Percentiles rank a stretch among this genome's conserved stretches.
Evolutionary conservation across 345 rosid species (phyloP).

Genomic region (Salix suchowensis): DNA sequence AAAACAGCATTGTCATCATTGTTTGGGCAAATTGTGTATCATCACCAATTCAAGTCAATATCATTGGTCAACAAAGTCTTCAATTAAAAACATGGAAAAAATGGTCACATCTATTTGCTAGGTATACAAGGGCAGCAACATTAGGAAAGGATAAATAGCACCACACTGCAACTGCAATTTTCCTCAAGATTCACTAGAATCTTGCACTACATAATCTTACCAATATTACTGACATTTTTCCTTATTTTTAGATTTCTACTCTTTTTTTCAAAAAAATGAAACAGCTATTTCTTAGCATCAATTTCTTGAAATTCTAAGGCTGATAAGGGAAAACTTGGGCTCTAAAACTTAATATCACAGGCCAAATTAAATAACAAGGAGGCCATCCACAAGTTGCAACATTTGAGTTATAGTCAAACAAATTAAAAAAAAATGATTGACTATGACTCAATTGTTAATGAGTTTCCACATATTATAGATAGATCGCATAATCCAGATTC

Average conservation of each 20-base stretch:
- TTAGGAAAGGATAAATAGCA: neutral
- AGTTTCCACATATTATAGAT: slow-evolving; percentile 1
- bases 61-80: neutral
- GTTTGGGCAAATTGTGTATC: neutral
- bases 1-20: neutral
- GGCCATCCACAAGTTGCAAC: neutral
- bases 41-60: neutral
- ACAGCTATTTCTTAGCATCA: neutral
- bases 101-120: neutral
- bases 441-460: neutral
- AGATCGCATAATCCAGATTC: slow-evolving; percentile 15
- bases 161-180: neutral
- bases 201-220: neutral
- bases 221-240: neutral
- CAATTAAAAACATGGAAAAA: neutral
- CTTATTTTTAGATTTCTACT: neutral
- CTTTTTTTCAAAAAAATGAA: neutral
- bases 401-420: neutral
- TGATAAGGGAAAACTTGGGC: neutral
- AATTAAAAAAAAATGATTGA: neutral
- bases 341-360: neutral
- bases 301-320: neutral
- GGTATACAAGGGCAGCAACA: neutral
- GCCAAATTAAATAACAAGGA: neutral
- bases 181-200: neutral